phyloP scores from a whole-genome alignment of 495 filamentous ascomycete species.

The Delitschia confertaspora region DNA sequence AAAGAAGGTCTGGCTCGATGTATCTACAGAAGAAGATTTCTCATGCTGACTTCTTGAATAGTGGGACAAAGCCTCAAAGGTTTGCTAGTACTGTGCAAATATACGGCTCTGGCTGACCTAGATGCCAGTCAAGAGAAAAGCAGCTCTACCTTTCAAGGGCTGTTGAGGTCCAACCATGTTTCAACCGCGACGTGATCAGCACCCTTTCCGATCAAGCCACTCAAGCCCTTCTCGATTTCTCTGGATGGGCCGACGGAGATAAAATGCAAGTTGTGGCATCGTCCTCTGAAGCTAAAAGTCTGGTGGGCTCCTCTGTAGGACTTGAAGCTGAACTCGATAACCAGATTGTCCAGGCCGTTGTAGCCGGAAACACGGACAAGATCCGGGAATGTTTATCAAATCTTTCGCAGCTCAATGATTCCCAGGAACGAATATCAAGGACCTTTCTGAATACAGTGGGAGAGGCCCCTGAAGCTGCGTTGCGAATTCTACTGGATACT shows the following conservation, averaged over 20 bases:
- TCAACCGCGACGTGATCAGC: slow-evolving; percentile 92
- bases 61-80: slow-evolving; percentile 99
- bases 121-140: slow-evolving; percentile 76
- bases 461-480: slow-evolving; percentile 69
- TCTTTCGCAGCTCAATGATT: slow-evolving; percentile 46
- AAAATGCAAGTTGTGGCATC: slow-evolving; percentile 58
- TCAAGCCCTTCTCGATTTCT: slow-evolving; percentile 81
- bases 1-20: slow-evolving; percentile 59
- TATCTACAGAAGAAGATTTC: too few relatives aligned
- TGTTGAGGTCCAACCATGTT: slow-evolving; percentile 95
- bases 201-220: slow-evolving; percentile 94
- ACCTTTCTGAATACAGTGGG: slow-evolving; percentile 82
- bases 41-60: slow-evolving; percentile 34
- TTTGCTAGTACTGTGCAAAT: slow-evolving; percentile 29
- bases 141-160: slow-evolving; percentile 92
- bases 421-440: slow-evolving; percentile 66
- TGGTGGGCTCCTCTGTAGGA: slow-evolving; percentile 8
- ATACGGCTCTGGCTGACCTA: slow-evolving; percentile 20
- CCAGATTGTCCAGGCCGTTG: slow-evolving; percentile 78
- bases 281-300: neutral
- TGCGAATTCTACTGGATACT: slow-evolving; percentile 68
- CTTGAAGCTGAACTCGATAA: slow-evolving; percentile 83
- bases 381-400: slow-evolving; percentile 57
- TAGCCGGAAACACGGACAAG: slow-evolving; percentile 55
- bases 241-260: slow-evolving; percentile 94